Percentiles rank a stretch among this genome's conserved stretches.
Conservation (phyloP, 345 rosid species). For the Gossypium longicalyx region DNA sequence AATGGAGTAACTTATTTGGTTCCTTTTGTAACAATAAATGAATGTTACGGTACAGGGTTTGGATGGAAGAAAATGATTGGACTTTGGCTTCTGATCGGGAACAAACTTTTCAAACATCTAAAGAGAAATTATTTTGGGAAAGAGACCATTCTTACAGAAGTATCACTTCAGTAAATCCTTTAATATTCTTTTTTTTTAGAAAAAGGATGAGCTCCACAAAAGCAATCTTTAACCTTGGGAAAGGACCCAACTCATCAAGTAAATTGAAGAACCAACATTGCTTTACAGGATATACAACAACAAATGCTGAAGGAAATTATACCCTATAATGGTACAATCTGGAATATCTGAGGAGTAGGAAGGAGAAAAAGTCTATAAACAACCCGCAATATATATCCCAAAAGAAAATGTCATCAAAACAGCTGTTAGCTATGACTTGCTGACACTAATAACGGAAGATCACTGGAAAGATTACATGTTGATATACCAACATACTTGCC, state of each 20-base stretch:
- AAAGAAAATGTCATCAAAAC: neutral
- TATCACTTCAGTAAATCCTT: neutral
- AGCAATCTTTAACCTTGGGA: neutral
- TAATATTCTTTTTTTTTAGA: neutral
- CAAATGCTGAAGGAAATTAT: neutral
- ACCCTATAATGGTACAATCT: neutral
- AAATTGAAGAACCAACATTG: neutral
- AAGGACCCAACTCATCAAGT: neutral
- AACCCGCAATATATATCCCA: neutral
- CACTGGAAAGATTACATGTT: neutral
- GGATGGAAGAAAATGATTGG: neutral
- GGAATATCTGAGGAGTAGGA: neutral
- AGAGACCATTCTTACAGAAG: neutral
- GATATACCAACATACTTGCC: neutral
- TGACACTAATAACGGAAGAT: neutral
- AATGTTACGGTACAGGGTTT: neutral
- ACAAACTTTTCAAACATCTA: constrained; percentile 1
- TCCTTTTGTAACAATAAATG: neutral
- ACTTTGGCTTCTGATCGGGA: neutral
- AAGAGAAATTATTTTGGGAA: neutral
- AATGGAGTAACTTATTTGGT: neutral
- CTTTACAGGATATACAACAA: neutral
- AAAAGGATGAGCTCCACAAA: neutral
- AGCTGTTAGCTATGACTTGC: neutral
- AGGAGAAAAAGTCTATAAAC: neutral